Evolutionary conservation across 345 rosid species (phyloP).

Genomic region (Salix caprea): DNA sequence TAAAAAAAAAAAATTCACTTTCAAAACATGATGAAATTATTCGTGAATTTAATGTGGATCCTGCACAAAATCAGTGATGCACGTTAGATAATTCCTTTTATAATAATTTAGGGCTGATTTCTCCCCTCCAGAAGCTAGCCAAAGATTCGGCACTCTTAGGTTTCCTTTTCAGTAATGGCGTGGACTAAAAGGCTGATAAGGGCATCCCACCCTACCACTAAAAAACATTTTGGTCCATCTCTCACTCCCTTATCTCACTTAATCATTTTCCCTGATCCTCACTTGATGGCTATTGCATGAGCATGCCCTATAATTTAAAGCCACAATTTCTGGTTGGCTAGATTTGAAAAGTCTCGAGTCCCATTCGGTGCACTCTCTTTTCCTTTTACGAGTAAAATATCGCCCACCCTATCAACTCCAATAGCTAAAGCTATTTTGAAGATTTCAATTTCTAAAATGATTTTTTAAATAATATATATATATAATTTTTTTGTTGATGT

Average conservation of each 20-base stretch:
- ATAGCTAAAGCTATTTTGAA: too few relatives aligned
- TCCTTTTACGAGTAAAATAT: background rate
- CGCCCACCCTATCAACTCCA: background rate
- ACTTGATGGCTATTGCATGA: conserved; percentile 42
- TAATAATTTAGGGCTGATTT: background rate
- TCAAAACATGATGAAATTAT: too few relatives aligned
- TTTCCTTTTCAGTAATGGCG: background rate
- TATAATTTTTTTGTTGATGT: too few relatives aligned
- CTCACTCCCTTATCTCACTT: conserved; percentile 19
- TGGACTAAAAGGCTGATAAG: conserved; percentile 15
- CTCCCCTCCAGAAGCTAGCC: too few relatives aligned
- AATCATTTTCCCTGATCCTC: conserved; percentile 48
- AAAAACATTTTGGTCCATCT: conserved; percentile 8
- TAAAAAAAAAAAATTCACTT: background rate
- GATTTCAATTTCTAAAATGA: too few relatives aligned
- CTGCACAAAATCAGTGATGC: too few relatives aligned
- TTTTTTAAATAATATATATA: too few relatives aligned
- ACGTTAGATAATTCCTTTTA: too few relatives aligned
- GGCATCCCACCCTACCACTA: conserved; percentile 39
- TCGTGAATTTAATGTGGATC: too few relatives aligned
- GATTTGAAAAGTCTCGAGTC: conserved; percentile 21
- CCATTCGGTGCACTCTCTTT: background rate
- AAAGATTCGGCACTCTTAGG: background rate
- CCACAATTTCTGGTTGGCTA: conserved; percentile 22
- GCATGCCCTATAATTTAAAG: conserved; percentile 43